phyloP scores from a whole-genome alignment of 2,329 filamentous ascomycete genomes.

The Alternaria longipes region DNA sequence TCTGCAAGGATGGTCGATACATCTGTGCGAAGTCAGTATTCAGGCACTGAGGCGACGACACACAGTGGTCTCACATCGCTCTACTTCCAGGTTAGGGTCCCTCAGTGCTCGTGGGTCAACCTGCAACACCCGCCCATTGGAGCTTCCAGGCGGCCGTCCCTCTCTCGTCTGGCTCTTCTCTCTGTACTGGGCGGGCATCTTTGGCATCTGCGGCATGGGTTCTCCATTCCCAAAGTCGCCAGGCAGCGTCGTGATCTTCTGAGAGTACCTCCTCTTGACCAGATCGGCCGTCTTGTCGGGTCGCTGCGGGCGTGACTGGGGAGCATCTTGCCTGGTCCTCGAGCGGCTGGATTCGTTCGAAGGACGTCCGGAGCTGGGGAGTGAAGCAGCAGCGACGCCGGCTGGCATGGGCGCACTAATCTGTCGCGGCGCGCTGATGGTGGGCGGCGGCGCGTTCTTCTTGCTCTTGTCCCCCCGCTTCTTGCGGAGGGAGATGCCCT shows the following conservation, averaged over 20 bases:
- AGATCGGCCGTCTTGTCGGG: constrained; percentile 74
- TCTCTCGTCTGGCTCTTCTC: constrained; percentile 57
- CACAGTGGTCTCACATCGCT: constrained; percentile 71
- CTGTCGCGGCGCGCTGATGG: constrained; percentile 65
- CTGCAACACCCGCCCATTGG: constrained; percentile 65
- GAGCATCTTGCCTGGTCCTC: constrained; percentile 38
- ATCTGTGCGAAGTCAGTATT: constrained; percentile 52
- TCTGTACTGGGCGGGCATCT: constrained; percentile 68
- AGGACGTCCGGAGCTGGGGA: constrained; percentile 48
- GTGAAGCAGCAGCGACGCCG: constrained; percentile 37
- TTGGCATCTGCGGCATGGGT: constrained; percentile 70
- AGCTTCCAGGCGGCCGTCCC: constrained; percentile 57
- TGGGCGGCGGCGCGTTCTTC: constrained; percentile 57
- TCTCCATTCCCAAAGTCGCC: constrained; percentile 73
- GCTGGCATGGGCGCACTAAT: constrained; percentile 57
- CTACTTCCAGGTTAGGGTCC: constrained; percentile 80
- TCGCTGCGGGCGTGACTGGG: constrained; percentile 51
- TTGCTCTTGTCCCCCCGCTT: constrained; percentile 65
- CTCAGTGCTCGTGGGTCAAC: constrained; percentile 81
- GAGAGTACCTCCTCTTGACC: constrained; percentile 94
- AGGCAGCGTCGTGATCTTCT: constrained; percentile 83
- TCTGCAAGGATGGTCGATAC: constrained; percentile 79
- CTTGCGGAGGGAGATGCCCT: constrained; percentile 70
- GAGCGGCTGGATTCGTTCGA: constrained; percentile 51
- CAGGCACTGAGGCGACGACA: not conserved